Base-by-base conservation (phyloP, 2,329 filamentous ascomycete genomes). In the Botrytis fabae region DNA sequence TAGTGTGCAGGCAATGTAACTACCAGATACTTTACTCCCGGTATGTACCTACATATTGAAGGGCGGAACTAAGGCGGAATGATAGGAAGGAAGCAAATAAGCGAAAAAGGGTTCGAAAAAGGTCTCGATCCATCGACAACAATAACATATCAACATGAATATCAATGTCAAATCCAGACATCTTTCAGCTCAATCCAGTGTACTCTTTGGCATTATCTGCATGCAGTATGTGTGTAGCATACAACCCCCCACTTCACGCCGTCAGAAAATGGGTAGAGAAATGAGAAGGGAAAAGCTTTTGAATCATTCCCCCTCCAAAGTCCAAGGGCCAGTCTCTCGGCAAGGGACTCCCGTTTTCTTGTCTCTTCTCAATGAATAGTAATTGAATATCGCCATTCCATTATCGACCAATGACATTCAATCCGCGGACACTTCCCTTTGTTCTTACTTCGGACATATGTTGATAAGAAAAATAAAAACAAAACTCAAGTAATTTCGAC, bases 41-140 rank as follows among this genome's bases (percentile, higher is more conserved):
- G 7, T 38, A 38, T 6, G 38, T 38, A 22, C 44, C 0, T 48
- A 54, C 48, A n/a, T 7, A 54, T n/a, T n/a, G 54, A 38, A 66
- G 46, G 35, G 18, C 42, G 57, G 42, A 70, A 51, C 25, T 22
- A 42, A 25, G 44, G 32, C 42, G 42, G 69, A 48, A 48, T 40
- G 25, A 42, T 32, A 40, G 18, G n/a, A 59, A 59, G 28, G 42
- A 65, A n/a, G 46, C 28, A 44, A 69, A 69, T 32, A 69, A 69
- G 65, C 61, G 61, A 63, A 10, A 8, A 44, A 1, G 10, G 22
- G 40, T 28, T 42, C 38, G 16, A n/a, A 40, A 12, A 54, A 28
- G 18, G 32, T 35, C 57, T 60, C 57, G 32, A 38, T 40, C 18
- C 35, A 62, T 62, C 22, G 22, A 28, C n/a, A 61, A 14, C 20